Evolutionary conservation across 2,329 filamentous ascomycete genomes (phyloP).

Genomic region (Diaporthe ilicicola): DNA sequence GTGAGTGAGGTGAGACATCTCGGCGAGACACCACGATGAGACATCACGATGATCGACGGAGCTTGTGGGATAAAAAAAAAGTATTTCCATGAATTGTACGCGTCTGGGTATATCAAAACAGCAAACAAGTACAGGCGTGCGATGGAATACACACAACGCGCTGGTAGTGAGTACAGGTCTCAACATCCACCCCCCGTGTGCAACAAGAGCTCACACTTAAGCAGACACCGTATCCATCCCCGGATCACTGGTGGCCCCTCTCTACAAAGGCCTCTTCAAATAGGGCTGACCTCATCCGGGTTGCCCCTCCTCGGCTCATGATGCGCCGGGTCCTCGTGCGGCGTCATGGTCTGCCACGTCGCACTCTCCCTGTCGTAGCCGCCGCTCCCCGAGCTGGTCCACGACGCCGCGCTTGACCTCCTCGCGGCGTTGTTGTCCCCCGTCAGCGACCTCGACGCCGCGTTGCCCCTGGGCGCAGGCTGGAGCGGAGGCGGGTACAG

Average conservation of each 20-base stretch:
- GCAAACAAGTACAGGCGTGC: slow-evolving; percentile 8
- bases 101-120: slow-evolving; percentile 17
- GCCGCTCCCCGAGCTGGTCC: neutral
- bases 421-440: neutral
- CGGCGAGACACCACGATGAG: too few species aligned
- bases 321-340: slow-evolving; percentile 17
- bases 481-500: slow-evolving; percentile 20
- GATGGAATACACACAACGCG: too few species aligned
- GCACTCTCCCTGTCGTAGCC: slow-evolving; percentile 1
- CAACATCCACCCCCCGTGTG: neutral
- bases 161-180: slow-evolving; percentile 4
- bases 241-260: too few species aligned
- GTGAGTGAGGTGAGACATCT: neutral
- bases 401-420: neutral
- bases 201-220: neutral
- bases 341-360: slow-evolving; percentile 19
- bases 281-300: slow-evolving; percentile 15
- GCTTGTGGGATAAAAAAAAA: neutral
- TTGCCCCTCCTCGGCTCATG: slow-evolving; percentile 7
- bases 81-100: slow-evolving; percentile 14
- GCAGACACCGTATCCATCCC: too few species aligned
- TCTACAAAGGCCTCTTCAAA: neutral
- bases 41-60: neutral
- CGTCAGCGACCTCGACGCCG: neutral
- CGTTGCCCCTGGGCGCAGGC: slow-evolving; percentile 12